Evolutionary conservation across 495 filamentous ascomycete species (phyloP).

Genomic region (Penicillium desertorum): DNA sequence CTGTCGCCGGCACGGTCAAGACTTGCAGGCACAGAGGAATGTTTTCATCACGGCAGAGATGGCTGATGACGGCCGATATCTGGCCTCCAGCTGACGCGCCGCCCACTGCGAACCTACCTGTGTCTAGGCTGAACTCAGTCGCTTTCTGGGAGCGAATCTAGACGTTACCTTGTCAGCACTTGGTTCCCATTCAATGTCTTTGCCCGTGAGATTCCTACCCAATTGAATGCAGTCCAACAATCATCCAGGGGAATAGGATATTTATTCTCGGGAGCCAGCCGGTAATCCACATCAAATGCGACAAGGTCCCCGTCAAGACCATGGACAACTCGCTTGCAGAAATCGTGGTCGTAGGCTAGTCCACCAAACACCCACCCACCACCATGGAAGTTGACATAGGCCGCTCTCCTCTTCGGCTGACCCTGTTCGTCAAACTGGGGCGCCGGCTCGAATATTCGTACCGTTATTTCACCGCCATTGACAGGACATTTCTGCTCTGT

Average conservation of each 20-base stretch:
- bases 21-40: conserved; percentile 39
- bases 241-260: conserved; percentile 39
- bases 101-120: conserved; percentile 33
- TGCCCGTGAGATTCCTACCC: conserved; percentile 23
- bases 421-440: conserved; percentile 29
- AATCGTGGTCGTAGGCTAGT: conserved; percentile 35
- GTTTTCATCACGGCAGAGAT: conserved; percentile 37
- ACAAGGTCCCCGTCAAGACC: conserved; percentile 38
- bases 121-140: conserved; percentile 35
- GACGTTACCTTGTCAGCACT: not conserved
- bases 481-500: conserved; percentile 43
- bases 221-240: conserved; percentile 45
- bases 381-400: conserved; percentile 43
- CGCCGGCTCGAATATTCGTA: conserved; percentile 42
- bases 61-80: conserved; percentile 38
- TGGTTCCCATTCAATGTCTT: not conserved
- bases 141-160: conserved; percentile 38
- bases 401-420: conserved; percentile 35
- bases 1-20: conserved; percentile 39
- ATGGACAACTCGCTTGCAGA: conserved; percentile 40
- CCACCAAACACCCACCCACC: conserved; percentile 45
- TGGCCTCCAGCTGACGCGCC: conserved; percentile 43
- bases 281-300: conserved; percentile 42
- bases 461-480: conserved; percentile 35
- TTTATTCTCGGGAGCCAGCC: conserved; percentile 38